Base-by-base conservation (phyloP, 1,139 yeast genomes). In the Oligophagozyma castellii region DNA sequence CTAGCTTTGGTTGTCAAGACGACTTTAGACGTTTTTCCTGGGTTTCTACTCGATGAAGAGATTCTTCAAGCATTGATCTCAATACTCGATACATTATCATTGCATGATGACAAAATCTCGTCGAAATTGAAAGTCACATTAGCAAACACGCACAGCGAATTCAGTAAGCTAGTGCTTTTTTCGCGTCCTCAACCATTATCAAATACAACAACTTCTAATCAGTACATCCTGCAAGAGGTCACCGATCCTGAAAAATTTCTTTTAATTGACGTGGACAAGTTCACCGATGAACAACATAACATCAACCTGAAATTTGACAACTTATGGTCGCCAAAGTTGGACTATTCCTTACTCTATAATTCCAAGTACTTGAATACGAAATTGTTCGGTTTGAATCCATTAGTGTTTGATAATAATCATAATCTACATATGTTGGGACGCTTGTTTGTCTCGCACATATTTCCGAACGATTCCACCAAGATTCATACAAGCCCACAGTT, bases 371-470 rank as follows among this genome's bases (percentile, higher is more conserved):
- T 68, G 34, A 39, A 43, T 28, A 30, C 34, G 13, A 30, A 33
- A 8, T 42, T 48, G 13, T 33, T 38, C 13, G 35, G 42, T 8
- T 28, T 49, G 22, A 51, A 51, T 31, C 81, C 81, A 5, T 53
- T 74, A 29, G 64, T 83, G 8, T 84, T 83, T 58, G 77, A 77
- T 47, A 70, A 79, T 28, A 61, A 63, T 14, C 52, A 58, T 16
- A 78, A 78, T 42, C 64, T 79, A 22, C 95, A 86, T 49, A 83
- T 78, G 49, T 55, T 86, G 36, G 79, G 93, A 4, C 59, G 83
- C 35, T 53, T 83, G 24, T 57, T 84, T 28, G 58, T 75, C n/a
- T 67, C 68, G 37, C 95, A 84, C 48, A 43, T 86, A 22, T 75
- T 84, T 44, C 37, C 44, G 12, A 26, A 26, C n/a, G 26, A 33